A percentile compares a stretch with the other conserved stretches of the same genome.
Evolutionary conservation across 495 filamentous ascomycete species (phyloP).

Genomic region (Venustampulla echinocandica): DNA sequence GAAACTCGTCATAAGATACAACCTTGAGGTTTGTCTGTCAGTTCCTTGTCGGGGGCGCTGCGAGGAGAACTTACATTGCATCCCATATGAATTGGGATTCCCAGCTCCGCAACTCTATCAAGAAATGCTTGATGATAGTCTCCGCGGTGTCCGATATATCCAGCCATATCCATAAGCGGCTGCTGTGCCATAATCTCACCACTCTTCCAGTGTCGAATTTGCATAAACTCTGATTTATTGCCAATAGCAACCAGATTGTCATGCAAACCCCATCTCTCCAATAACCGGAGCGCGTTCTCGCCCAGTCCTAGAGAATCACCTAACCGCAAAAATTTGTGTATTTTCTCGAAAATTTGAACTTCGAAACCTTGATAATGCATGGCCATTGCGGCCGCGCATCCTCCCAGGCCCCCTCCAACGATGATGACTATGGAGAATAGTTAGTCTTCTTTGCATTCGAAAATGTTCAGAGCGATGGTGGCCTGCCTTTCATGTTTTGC

Average conservation of each 20-base stretch:
- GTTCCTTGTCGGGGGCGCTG: neutral
- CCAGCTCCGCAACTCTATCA: constrained; percentile 37
- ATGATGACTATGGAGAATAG: constrained; percentile 37
- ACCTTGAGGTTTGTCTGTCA: constrained; percentile 24
- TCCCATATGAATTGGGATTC: constrained; percentile 40
- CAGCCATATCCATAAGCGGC: constrained; percentile 49
- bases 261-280: constrained; percentile 42
- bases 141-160: constrained; percentile 43
- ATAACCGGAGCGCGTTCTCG: constrained; percentile 42
- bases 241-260: constrained; percentile 37
- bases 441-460: no score
- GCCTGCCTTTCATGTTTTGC: no score
- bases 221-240: constrained; percentile 46
- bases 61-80: constrained; percentile 19
- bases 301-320: constrained; percentile 44
- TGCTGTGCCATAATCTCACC: constrained; percentile 44
- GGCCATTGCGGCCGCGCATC: constrained; percentile 43
- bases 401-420: constrained; percentile 46
- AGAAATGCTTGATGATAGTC: constrained; percentile 46
- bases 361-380: constrained; percentile 43
- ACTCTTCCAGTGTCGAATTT: constrained; percentile 41
- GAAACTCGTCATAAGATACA: constrained; percentile 35
- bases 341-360: constrained; percentile 42
- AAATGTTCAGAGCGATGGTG: no score
- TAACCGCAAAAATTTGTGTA: constrained; percentile 38